These are phyloP conservation scores for Trifolium subterraneum DNA, from an alignment of 306 rosid genomes.

Conservation along the genomic window DNA sequence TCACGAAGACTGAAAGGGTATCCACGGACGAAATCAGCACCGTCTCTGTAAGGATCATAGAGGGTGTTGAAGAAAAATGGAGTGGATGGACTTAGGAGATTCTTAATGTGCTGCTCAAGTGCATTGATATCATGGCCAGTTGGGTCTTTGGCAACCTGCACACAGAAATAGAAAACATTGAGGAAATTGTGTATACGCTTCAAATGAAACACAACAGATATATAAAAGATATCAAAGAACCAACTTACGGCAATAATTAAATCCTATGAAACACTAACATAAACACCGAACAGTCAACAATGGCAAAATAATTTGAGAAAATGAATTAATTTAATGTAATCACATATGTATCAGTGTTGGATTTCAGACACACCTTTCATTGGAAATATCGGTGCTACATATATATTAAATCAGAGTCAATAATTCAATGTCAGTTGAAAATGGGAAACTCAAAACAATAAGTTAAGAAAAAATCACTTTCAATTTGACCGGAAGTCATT, in stretches of 20 bases:
- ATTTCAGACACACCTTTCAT: no score
- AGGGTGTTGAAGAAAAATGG: constrained; percentile 88
- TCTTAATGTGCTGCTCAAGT: constrained; percentile 89
- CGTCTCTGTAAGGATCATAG: constrained; percentile 85
- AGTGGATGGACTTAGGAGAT: constrained; percentile 71
- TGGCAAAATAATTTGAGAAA: neutral
- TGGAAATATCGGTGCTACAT: neutral
- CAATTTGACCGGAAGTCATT: constrained; percentile 26
- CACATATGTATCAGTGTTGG: no score
- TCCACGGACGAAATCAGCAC: constrained; percentile 89
- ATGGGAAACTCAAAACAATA: constrained; percentile 1
- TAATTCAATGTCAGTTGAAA: neutral
- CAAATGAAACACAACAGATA: neutral
- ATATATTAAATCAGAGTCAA: neutral
- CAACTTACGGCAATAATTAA: neutral
- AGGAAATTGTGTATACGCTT: constrained; percentile 21
- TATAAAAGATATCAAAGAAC: neutral
- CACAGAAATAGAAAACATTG: constrained; percentile 22
- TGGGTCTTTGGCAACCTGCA: constrained; percentile 87
- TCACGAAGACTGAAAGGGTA: constrained; percentile 87
- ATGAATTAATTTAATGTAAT: neutral
- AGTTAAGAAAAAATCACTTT: constrained; percentile 21
- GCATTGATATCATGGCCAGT: constrained; percentile 81
- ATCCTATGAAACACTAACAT: neutral
- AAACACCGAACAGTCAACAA: neutral